A percentile compares a stretch with the other conserved stretches of the same genome.
Conservation (phyloP, 2,329 filamentous ascomycete genomes). For the Arthrobotrys sinensis region DNA sequence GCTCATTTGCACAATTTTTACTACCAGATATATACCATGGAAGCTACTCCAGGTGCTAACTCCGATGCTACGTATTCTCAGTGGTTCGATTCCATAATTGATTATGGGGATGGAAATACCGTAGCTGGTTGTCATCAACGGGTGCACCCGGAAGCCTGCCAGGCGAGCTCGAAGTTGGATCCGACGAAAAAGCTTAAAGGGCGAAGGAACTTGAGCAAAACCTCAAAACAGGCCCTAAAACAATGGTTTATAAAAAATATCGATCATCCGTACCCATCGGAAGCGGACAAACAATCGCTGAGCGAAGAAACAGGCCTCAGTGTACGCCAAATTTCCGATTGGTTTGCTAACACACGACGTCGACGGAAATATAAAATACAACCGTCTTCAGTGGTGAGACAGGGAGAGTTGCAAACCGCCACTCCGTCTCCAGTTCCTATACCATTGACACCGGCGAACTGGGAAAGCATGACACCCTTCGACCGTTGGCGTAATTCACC, state of each 20-base stretch:
- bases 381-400: not conserved
- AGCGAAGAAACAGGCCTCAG: conserved; percentile 17
- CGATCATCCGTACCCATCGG: conserved; percentile 14
- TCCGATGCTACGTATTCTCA: conserved; percentile 4
- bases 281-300: conserved; percentile 2
- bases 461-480: conserved; percentile 20
- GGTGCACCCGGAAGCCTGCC: not conserved
- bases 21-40: not conserved
- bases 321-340: conserved; percentile 8
- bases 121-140: not conserved
- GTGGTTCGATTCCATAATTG: conserved; percentile 18
- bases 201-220: conserved; percentile 9
- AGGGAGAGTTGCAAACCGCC: not conserved
- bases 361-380: conserved; percentile 5
- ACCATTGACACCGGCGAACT: not conserved
- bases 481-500: conserved; percentile 20
- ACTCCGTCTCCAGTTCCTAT: conserved; percentile 3
- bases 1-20: too few relatives aligned
- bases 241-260: conserved; percentile 18
- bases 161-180: not conserved
- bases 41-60: not conserved
- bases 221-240: conserved; percentile 5
- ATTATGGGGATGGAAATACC: not conserved
- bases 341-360: conserved; percentile 29
- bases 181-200: not conserved